Conservation (phyloP, 2,329 filamentous ascomycete genomes). For the Fusarium begoniae region DNA sequence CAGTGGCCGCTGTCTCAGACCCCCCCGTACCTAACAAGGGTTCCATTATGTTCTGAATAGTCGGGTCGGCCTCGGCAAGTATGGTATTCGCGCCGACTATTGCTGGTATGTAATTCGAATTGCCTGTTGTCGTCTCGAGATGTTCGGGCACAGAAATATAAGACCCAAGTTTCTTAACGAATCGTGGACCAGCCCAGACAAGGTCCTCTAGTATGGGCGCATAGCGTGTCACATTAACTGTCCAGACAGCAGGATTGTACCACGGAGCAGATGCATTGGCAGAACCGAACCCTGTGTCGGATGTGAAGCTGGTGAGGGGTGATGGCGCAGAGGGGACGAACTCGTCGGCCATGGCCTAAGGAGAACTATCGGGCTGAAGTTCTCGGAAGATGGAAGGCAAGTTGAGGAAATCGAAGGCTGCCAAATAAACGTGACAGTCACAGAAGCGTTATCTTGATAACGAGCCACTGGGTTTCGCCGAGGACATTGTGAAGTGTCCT, state of each 20-base stretch:
- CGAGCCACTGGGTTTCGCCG: constrained; percentile 11
- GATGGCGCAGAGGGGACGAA: constrained; percentile 31
- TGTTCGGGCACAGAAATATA: constrained; percentile 68
- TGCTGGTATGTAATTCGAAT: constrained; percentile 29
- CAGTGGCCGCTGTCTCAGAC: constrained; percentile 24
- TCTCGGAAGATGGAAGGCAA: not conserved
- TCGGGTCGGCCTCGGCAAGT: constrained; percentile 36
- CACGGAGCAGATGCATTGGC: constrained; percentile 47
- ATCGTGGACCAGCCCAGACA: constrained; percentile 73
- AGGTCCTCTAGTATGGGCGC: constrained; percentile 74
- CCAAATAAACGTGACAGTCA: not conserved
- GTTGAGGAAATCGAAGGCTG: not conserved
- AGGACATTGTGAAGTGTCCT: constrained; percentile 38
- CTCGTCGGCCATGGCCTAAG: constrained; percentile 39
- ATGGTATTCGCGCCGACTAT: constrained; percentile 29
- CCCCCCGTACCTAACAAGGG: constrained; percentile 23
- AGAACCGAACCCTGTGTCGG: constrained; percentile 14
- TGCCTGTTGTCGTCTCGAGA: constrained; percentile 62
- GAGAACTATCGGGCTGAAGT: constrained; percentile 7
- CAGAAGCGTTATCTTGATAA: constrained; percentile 11
- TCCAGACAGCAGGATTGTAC: constrained; percentile 66
- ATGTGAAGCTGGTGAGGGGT: constrained; percentile 32
- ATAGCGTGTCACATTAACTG: constrained; percentile 66
- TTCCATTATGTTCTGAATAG: constrained; percentile 46
- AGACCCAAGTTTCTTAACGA: constrained; percentile 74